Evolutionary conservation across 1,139 yeast species (phyloP).

Genomic region (Waltiozyma sp.): DNA sequence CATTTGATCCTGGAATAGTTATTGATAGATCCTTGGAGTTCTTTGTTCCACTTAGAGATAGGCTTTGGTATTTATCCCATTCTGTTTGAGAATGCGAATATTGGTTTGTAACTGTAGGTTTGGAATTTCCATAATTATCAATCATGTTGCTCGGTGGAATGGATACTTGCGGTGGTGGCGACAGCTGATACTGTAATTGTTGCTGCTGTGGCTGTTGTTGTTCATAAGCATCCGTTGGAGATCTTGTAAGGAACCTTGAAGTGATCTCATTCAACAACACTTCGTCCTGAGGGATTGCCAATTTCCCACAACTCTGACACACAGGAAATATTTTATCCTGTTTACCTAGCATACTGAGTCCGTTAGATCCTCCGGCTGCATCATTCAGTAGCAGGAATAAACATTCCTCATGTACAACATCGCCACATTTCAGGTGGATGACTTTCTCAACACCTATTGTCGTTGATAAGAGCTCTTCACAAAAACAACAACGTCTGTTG

Average conservation of each 20-base stretch:
- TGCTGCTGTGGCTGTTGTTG: too few relatives aligned
- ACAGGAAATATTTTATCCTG: conserved; percentile 17
- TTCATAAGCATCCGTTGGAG: conserved; percentile 2
- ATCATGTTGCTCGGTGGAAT: too few relatives aligned
- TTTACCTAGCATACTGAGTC: neutral
- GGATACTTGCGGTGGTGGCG: too few relatives aligned
- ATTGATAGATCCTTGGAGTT: conserved; percentile 18
- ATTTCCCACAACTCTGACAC: conserved; percentile 20
- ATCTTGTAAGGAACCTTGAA: conserved; percentile 13
- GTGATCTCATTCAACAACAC: conserved; percentile 16
- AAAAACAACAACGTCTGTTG: conserved; percentile 21
- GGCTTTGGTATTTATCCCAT: conserved; percentile 8
- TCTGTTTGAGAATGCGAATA: neutral
- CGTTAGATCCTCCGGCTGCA: neutral
- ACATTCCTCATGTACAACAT: conserved; percentile 27
- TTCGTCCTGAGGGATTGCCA: conserved; percentile 22
- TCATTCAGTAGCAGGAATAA: conserved; percentile 20
- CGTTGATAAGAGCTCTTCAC: conserved; percentile 22
- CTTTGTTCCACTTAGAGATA: conserved; percentile 11
- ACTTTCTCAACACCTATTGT: conserved; percentile 21
- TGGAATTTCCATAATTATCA: neutral
- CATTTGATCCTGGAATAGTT: conserved; percentile 7
- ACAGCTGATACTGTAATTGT: too few relatives aligned
- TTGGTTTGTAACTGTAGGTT: too few relatives aligned
- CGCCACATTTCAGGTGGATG: conserved; percentile 23